Evolutionary conservation across 768 basidiomycete species (phyloP), one percentile per base, ranked within the genome.

Genomic region (Amylocystis lapponica): DNA sequence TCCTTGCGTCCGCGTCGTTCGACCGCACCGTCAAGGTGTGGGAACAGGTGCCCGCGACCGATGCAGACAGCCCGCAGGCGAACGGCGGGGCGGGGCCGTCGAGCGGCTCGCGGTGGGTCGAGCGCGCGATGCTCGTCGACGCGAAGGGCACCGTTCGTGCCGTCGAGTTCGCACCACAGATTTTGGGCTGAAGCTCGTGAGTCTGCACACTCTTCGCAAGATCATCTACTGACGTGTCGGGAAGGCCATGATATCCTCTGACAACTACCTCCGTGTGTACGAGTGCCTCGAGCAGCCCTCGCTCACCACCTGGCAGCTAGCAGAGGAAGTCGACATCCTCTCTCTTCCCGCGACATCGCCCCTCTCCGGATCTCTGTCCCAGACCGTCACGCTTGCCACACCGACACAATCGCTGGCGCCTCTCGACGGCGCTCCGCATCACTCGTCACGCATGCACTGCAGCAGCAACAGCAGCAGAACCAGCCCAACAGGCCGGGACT

Each of bases 21-120:
- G 95, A 97, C 64, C 76, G 94, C 20, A 87, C 87, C 0, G 87
- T 93, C 43, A 89, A 94, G 63, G 76, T 99, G 13, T 97, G 92
- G 93, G 89, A 94, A 58, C 79, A 87, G 62, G 67, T 66, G 0
- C 51, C 60, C 10, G 59, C 62, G 35, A 46, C 58, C 16, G 57
- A 52, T 21, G 35, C 49, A 12, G 62, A 63, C 27, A 54, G 49
- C 31, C 39, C 52, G 25, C 55, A 62, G 37, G 30, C 54, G 25
- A 62, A 59, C 46, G 63, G 60, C 12, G 41, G 47, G 14, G 49
- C 46, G 20, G n/a, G 45, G 25, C 46, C 52, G 4, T 50, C 53
- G 32, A 50, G 47, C 33, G 35, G 61, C 12, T 64, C 76, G 10
- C 69, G 83, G 40, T 93, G 92, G 89, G 68, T 75, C 1, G 82